Percentiles rank a stretch among this genome's conserved stretches.
phyloP scores from a whole-genome alignment of 352 stramenopile genomes.

The Phytophthora rubi region DNA sequence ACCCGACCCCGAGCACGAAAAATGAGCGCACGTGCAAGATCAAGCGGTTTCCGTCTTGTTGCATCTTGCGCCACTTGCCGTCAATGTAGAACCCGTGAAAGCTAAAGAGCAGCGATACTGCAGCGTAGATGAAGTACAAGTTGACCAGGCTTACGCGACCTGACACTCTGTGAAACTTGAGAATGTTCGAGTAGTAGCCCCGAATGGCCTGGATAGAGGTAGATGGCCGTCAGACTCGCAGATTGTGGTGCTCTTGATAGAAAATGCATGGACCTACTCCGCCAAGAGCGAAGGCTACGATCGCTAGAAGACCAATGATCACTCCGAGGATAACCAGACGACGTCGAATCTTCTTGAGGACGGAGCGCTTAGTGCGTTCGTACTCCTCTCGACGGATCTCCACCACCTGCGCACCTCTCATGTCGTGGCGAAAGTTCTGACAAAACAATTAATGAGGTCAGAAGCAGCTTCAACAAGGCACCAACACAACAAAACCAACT shows the following conservation, averaged over 20 bases:
- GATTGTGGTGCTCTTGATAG: neutral
- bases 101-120: constrained; percentile 51
- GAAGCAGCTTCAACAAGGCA: neutral
- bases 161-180: constrained; percentile 50
- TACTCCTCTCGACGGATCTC: constrained; percentile 80
- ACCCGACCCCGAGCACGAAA: constrained; percentile 55
- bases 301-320: constrained; percentile 54
- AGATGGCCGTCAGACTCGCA: neutral
- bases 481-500: too few species aligned
- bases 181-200: constrained; percentile 49
- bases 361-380: constrained; percentile 69
- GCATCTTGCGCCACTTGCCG: constrained; percentile 58
- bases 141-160: constrained; percentile 49
- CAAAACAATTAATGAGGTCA: neutral
- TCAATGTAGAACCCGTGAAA: constrained; percentile 79
- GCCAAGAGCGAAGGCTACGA: constrained; percentile 57
- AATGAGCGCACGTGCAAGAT: constrained; percentile 78
- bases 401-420: constrained; percentile 64
- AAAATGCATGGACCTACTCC: constrained; percentile 38
- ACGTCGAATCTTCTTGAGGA: constrained; percentile 78
- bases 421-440: constrained; percentile 77
- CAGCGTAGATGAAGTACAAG: constrained; percentile 76
- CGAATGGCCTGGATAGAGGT: constrained; percentile 48
- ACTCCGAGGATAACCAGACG: constrained; percentile 64
- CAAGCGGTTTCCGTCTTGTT: constrained; percentile 66